phyloP scores from a whole-genome alignment of 1,139 yeast species.

The Kodamaea suecica region DNA sequence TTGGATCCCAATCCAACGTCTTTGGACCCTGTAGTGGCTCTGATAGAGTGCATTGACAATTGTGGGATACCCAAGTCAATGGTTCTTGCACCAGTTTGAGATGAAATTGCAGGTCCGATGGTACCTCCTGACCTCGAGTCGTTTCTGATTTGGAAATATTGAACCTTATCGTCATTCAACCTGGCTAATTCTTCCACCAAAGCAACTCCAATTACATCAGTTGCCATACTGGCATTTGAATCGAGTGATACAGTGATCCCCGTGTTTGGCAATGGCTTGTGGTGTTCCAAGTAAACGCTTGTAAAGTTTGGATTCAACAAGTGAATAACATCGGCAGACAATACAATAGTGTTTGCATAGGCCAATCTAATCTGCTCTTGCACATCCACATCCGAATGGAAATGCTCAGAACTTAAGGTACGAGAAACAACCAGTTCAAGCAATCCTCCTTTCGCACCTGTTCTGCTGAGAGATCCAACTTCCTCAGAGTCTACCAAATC shows the following conservation, averaged over 20 bases:
- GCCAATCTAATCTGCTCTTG: conserved; percentile 27
- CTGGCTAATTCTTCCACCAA: conserved; percentile 64
- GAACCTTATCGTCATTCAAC: conserved; percentile 58
- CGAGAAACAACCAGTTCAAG: conserved; percentile 44
- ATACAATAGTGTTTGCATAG: conserved; percentile 54
- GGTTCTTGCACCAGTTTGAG: conserved; percentile 70
- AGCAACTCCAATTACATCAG: conserved; percentile 69
- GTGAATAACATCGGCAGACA: conserved; percentile 70
- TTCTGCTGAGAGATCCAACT: conserved; percentile 57
- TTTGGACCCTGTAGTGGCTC: conserved; percentile 70
- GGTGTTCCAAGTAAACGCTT: conserved; percentile 62
- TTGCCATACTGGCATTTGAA: conserved; percentile 77
- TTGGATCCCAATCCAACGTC: conserved; percentile 67
- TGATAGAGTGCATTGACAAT: conserved; percentile 75
- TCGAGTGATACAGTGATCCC: conserved; percentile 73
- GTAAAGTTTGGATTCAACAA: conserved; percentile 62
- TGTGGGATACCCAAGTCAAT: conserved; percentile 78
- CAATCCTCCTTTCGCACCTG: conserved; percentile 57
- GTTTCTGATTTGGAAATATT: conserved; percentile 69
- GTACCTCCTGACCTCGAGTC: conserved; percentile 77
- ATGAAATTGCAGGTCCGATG: conserved; percentile 68
- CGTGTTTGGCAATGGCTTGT: conserved; percentile 73
- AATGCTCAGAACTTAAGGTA: conserved; percentile 27
- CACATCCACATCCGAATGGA: conserved; percentile 19
- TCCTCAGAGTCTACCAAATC: conserved; percentile 62